Evolutionary conservation across 1,139 yeast species (phyloP).

Genomic region (Yamadazyma trypodendri): DNA sequence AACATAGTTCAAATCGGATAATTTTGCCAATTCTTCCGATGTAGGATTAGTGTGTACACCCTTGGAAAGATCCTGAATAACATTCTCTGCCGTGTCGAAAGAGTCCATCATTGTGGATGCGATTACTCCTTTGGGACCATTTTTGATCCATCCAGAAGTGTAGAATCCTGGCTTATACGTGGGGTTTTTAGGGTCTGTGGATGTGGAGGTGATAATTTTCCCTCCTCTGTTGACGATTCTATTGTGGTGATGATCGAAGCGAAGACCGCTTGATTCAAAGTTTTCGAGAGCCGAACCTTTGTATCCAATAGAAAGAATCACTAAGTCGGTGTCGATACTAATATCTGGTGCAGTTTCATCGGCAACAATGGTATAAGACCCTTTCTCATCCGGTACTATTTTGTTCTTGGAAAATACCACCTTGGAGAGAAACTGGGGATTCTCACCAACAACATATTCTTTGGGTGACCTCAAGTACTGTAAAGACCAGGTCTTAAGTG

Average conservation of each 20-base stretch:
- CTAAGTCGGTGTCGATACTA: slow-evolving; percentile 53
- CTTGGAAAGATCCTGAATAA: slow-evolving; percentile 51
- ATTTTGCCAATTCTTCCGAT: slow-evolving; percentile 19
- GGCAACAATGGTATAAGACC: slow-evolving; percentile 38
- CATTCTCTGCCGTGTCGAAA: slow-evolving; percentile 68
- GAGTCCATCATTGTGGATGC: slow-evolving; percentile 90
- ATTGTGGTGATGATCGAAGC: slow-evolving; percentile 54
- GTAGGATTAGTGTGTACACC: slow-evolving; percentile 27
- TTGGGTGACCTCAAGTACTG: slow-evolving; percentile 70
- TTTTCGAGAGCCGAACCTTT: slow-evolving; percentile 65
- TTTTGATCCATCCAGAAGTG: slow-evolving; percentile 90
- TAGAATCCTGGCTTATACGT: slow-evolving; percentile 54
- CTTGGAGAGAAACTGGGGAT: slow-evolving; percentile 39
- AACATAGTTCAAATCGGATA: slow-evolving; percentile 22
- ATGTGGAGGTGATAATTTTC: slow-evolving; percentile 39
- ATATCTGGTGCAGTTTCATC: slow-evolving; percentile 38
- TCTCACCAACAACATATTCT: slow-evolving; percentile 41
- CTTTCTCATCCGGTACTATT: slow-evolving; percentile 33
- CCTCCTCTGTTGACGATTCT: slow-evolving; percentile 63
- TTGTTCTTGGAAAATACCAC: slow-evolving; percentile 50
- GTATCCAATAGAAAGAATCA: slow-evolving; percentile 84
- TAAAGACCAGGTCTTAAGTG: slow-evolving; percentile 58
- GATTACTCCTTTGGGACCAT: slow-evolving; percentile 88
- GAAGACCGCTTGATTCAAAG: slow-evolving; percentile 49
- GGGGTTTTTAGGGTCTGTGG: slow-evolving; percentile 19